Percentiles rank a stretch among this genome's conserved stretches.
Conservation (phyloP, 164 flowering plant species). For the Macadamia tetraphylla region DNA sequence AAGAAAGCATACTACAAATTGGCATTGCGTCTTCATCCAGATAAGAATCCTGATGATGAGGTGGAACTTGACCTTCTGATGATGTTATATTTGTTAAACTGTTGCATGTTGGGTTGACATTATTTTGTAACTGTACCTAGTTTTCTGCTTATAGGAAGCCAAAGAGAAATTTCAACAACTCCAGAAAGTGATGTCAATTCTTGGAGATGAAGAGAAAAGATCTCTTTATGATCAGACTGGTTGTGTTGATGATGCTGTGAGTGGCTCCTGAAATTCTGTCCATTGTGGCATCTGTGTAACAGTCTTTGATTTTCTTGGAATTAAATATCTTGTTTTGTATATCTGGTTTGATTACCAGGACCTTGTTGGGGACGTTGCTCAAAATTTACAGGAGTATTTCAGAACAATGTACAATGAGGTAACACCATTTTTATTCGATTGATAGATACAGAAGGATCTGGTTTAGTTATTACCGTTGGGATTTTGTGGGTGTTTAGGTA, state of each 20-base stretch:
- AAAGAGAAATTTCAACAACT: constrained; percentile 95
- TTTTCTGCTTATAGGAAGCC: constrained; percentile 53
- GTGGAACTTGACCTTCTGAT: constrained; percentile 22
- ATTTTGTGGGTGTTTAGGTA: not conserved
- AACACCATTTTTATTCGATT: not conserved
- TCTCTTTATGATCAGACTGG: constrained; percentile 97
- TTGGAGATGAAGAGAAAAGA: constrained; percentile 93
- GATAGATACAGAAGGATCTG: not conserved
- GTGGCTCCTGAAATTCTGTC: constrained; percentile 18
- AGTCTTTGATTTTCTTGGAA: not conserved
- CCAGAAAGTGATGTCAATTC: constrained; percentile 89
- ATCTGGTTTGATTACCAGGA: constrained; percentile 40
- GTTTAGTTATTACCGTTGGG: no score
- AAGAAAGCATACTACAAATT: constrained; percentile 90
- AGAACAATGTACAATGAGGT: constrained; percentile 86
- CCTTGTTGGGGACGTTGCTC: constrained; percentile 66
- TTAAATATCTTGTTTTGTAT: not conserved
- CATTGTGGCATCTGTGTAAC: not conserved
- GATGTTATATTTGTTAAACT: not conserved
- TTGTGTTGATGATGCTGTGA: constrained; percentile 91
- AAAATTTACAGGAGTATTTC: constrained; percentile 65
- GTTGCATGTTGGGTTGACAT: not conserved
- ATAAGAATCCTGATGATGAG: constrained; percentile 96
- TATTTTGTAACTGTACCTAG: not conserved
- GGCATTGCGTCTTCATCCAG: constrained; percentile 95